Evolutionary conservation across 176 grass and related monocot genomes (phyloP).

Genomic region (Aegilops sharonensis): DNA sequence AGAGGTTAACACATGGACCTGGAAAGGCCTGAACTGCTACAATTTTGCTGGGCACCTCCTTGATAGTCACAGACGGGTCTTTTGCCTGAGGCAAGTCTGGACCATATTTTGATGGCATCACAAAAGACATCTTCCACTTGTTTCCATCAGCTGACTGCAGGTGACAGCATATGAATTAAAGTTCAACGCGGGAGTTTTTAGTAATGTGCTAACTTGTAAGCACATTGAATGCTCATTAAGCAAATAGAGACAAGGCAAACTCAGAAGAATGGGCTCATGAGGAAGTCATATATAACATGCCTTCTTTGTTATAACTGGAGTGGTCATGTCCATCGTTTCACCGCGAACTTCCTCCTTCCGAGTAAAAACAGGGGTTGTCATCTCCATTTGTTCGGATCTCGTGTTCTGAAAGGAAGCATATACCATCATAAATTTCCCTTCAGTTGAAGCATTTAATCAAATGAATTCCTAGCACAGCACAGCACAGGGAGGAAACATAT

Average conservation of each 20-base stretch:
- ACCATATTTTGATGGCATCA: conserved; percentile 88
- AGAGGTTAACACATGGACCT: conserved; percentile 37
- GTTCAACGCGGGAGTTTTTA: neutral
- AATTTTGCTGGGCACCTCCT: conserved; percentile 71
- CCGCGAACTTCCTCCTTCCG: conserved; percentile 41
- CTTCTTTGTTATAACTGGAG: conserved; percentile 85
- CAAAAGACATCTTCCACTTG: conserved; percentile 95
- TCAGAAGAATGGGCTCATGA: conserved; percentile 7
- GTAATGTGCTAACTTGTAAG: neutral
- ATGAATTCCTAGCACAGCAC: neutral
- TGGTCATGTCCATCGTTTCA: conserved; percentile 92
- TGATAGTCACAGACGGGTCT: conserved; percentile 72
- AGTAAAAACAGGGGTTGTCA: conserved; percentile 90
- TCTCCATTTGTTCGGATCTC: conserved; percentile 73
- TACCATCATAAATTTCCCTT: neutral
- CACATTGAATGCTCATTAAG: neutral
- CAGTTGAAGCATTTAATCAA: neutral
- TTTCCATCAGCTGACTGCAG: conserved; percentile 39
- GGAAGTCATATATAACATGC: conserved; percentile 4
- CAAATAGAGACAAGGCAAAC: neutral
- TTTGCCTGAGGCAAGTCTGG: conserved; percentile 70
- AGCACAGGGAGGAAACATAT: neutral
- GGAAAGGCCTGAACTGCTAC: conserved; percentile 71
- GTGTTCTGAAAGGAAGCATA: conserved; percentile 58
- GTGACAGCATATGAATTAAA: conserved; percentile 14